These are phyloP conservation scores for Xylaria acuta DNA, from an alignment of 495 filamentous ascomycete species.

Conservation along the genomic window DNA sequence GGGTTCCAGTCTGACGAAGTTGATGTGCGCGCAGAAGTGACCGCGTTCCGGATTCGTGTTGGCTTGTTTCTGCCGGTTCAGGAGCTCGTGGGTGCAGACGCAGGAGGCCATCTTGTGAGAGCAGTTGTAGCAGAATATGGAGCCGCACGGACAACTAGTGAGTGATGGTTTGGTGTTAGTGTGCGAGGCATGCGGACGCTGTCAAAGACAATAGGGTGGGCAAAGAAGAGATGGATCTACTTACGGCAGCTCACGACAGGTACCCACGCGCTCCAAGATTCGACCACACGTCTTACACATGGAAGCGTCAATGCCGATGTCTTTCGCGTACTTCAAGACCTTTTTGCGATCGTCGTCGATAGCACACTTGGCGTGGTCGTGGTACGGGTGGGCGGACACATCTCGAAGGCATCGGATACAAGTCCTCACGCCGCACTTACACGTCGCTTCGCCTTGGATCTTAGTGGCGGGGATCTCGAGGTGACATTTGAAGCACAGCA, in stretches of 20 bases:
- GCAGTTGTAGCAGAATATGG: constrained; percentile 4
- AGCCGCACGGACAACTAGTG: background rate
- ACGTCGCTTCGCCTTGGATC: background rate
- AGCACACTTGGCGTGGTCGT: background rate
- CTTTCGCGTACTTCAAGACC: background rate
- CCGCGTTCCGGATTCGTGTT: background rate
- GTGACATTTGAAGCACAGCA: background rate
- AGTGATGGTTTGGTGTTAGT: background rate
- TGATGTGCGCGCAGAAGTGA: background rate
- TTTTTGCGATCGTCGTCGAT: background rate
- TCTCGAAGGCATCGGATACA: background rate
- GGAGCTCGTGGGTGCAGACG: background rate
- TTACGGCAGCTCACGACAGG: background rate
- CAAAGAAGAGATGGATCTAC: background rate
- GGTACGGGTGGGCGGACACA: background rate
- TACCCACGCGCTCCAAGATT: background rate
- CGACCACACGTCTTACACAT: background rate
- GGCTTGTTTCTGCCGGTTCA: background rate
- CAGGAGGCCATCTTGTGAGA: background rate
- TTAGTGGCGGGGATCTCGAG: background rate
- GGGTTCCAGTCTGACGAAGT: background rate
- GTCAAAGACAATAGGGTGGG: background rate
- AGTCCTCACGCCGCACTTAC: background rate
- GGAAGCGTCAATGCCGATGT: background rate
- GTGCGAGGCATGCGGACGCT: background rate